Conservation (phyloP, 2,329 filamentous ascomycete genomes). For the Phialophora verrucosa region DNA sequence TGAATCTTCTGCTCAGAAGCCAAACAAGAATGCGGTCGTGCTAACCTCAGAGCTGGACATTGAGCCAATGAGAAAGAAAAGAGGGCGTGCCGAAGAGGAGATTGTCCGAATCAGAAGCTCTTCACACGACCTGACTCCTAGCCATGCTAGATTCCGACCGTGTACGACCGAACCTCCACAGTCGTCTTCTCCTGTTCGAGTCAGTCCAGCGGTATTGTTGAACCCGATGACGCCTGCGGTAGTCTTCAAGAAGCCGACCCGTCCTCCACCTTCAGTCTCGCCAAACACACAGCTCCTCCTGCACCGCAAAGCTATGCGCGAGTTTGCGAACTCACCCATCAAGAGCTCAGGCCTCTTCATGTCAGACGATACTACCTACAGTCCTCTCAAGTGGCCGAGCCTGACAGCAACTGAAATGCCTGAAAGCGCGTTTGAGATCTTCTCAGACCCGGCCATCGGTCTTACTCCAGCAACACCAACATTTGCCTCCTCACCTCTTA, state of each 20-base stretch:
- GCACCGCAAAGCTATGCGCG: slow-evolving; percentile 80
- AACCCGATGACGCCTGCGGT: slow-evolving; percentile 37
- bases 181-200: slow-evolving; percentile 36
- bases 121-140: slow-evolving; percentile 84
- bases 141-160: slow-evolving; percentile 59
- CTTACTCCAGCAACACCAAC: slow-evolving; percentile 46
- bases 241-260: slow-evolving; percentile 73
- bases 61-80: slow-evolving; percentile 72
- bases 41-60: slow-evolving; percentile 75
- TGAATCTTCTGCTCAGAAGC: slow-evolving; percentile 84
- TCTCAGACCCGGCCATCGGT: slow-evolving; percentile 51
- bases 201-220: slow-evolving; percentile 20
- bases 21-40: slow-evolving; percentile 67
- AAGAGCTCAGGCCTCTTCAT: slow-evolving; percentile 51
- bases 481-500: slow-evolving; percentile 59
- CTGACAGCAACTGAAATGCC: slow-evolving; percentile 47
- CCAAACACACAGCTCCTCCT: slow-evolving; percentile 90
- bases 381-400: slow-evolving; percentile 59
- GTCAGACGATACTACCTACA: slow-evolving; percentile 51
- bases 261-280: slow-evolving; percentile 77
- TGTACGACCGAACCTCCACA: slow-evolving; percentile 36
- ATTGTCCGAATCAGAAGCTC: slow-evolving; percentile 91
- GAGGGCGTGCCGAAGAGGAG: slow-evolving; percentile 88
- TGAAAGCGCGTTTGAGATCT: slow-evolving; percentile 62
- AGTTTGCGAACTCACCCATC: slow-evolving; percentile 79